These are phyloP conservation scores for Trichoderma semiorbis DNA, from an alignment of 2,329 filamentous ascomycete species.

Conservation along the genomic window DNA sequence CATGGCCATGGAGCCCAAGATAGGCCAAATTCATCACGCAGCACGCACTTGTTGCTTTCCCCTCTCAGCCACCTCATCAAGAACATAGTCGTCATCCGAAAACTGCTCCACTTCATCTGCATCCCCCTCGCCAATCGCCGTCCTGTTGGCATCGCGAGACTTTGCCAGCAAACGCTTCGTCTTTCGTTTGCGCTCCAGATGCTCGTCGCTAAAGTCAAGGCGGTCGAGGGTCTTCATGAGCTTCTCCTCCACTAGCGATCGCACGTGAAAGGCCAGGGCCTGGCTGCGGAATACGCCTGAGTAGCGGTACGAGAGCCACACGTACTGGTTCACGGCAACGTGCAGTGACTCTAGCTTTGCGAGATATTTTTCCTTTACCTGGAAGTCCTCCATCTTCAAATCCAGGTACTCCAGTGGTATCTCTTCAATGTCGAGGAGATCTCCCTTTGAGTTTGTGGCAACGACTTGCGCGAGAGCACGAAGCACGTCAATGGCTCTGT, in stretches of 20 bases:
- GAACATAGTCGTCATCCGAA: conserved; percentile 20
- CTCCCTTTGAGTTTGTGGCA: conserved; percentile 61
- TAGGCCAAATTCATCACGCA: neutral
- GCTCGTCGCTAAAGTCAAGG: conserved; percentile 47
- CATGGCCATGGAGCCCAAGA: neutral
- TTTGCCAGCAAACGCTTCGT: conserved; percentile 24
- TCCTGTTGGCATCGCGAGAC: conserved; percentile 16
- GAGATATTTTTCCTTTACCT: conserved; percentile 54
- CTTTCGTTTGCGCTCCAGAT: conserved; percentile 28
- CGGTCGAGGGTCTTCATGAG: conserved; percentile 52
- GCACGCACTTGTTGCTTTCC: neutral
- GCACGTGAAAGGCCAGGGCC: conserved; percentile 73
- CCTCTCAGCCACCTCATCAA: conserved; percentile 15
- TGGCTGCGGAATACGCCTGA: conserved; percentile 74
- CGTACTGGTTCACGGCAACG: conserved; percentile 76
- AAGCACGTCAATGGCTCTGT: conserved; percentile 48
- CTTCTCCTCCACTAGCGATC: conserved; percentile 69
- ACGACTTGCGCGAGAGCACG: conserved; percentile 66
- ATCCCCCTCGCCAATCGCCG: conserved; percentile 19
- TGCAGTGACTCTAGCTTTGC: conserved; percentile 72
- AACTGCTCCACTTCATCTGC: conserved; percentile 21
- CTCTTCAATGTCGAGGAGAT: conserved; percentile 66
- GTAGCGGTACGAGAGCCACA: conserved; percentile 92
- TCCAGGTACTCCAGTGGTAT: conserved; percentile 75
- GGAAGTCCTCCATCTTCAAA: conserved; percentile 44